Percentiles rank a stretch among this genome's conserved stretches.
phyloP scores from a whole-genome alignment of 208 protist species.

The Leishmania major region DNA sequence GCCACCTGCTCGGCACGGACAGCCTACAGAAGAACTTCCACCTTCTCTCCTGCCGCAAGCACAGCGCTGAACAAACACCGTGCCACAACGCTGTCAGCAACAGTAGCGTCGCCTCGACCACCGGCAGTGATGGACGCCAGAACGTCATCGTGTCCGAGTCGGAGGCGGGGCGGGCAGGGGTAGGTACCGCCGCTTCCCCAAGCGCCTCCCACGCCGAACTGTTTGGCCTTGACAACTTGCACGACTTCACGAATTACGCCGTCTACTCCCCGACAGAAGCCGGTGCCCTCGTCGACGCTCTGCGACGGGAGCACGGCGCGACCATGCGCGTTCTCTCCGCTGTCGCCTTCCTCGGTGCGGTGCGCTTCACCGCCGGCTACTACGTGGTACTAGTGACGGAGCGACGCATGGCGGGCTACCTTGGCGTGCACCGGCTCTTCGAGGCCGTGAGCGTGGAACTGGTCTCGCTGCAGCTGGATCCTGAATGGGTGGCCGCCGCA shows the following conservation, averaged over 20 bases:
- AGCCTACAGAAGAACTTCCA: conserved; percentile 27
- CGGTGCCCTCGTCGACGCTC: conserved; percentile 31
- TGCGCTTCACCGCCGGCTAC: conserved; percentile 93
- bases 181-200: background rate
- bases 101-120: conserved; percentile 5
- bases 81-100: background rate
- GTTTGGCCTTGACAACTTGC: conserved; percentile 14
- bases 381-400: conserved; percentile 92
- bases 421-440: conserved; percentile 92
- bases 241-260: conserved; percentile 27
- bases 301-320: conserved; percentile 30
- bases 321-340: conserved; percentile 26
- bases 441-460: conserved; percentile 79
- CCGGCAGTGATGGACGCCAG: background rate
- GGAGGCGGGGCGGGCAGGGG: background rate
- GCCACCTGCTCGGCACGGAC: conserved; percentile 62
- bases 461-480: conserved; percentile 43
- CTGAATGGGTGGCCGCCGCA: conserved; percentile 17
- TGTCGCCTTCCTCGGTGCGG: conserved; percentile 77
- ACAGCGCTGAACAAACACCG: conserved; percentile 18
- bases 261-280: conserved; percentile 41
- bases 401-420: conserved; percentile 70
- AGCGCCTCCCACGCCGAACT: background rate
- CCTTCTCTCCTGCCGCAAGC: conserved; percentile 25
- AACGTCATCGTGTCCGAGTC: background rate